Evolutionary conservation across 371 early-diverging fungal genomes (phyloP).

Genomic region (Actinomucor elegans): DNA sequence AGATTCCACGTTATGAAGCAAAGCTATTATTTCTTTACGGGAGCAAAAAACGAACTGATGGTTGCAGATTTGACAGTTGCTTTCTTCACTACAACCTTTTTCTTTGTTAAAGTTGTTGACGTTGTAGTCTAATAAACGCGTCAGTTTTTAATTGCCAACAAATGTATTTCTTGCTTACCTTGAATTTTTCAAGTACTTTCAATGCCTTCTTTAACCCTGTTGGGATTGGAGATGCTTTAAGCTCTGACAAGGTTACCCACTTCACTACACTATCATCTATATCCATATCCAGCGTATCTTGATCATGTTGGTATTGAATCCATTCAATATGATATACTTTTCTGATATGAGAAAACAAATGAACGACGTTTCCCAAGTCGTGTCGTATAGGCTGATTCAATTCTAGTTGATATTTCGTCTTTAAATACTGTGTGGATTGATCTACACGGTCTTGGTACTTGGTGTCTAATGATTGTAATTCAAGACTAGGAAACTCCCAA

Average conservation of each 20-base stretch:
- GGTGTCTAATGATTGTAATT: constrained; percentile 33
- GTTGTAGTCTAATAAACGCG: constrained; percentile 5
- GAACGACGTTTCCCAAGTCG: constrained; percentile 61
- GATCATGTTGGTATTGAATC: constrained; percentile 32
- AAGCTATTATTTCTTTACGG: too few species aligned
- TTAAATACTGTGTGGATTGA: constrained; percentile 32
- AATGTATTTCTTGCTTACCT: constrained; percentile 8
- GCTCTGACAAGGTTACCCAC: constrained; percentile 57
- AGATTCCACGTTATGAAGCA: too few species aligned
- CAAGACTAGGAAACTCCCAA: constrained; percentile 79
- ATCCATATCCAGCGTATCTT: background rate
- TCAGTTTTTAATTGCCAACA: background rate
- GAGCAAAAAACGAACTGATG: constrained; percentile 15
- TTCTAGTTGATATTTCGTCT: constrained; percentile 25
- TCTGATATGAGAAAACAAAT: constrained; percentile 74
- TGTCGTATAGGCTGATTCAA: constrained; percentile 17
- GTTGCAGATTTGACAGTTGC: constrained; percentile 10
- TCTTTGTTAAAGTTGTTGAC: background rate
- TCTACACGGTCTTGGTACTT: constrained; percentile 39
- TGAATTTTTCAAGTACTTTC: constrained; percentile 51
- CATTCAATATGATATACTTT: constrained; percentile 62
- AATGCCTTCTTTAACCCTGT: constrained; percentile 69
- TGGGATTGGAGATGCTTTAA: constrained; percentile 61
- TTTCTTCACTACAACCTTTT: constrained; percentile 8
- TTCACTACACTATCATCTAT: constrained; percentile 13